phyloP scores from a whole-genome alignment of 2,329 filamentous ascomycete species.

The Pseudocercospora vitis region DNA sequence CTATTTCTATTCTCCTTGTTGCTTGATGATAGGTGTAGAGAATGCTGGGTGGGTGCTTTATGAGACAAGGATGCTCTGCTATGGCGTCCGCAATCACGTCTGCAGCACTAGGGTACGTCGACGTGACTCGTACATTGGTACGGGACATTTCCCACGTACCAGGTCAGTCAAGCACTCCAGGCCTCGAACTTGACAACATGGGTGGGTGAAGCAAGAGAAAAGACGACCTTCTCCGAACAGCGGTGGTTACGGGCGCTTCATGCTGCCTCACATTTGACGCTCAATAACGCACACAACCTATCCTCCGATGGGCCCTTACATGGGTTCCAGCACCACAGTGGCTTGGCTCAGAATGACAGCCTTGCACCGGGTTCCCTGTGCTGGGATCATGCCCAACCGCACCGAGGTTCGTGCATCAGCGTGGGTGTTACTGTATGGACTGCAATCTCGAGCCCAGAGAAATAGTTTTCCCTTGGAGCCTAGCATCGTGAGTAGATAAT shows the following conservation, averaged over 20 bases:
- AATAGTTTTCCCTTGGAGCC: slow-evolving; percentile 20
- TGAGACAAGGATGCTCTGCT: slow-evolving; percentile 18
- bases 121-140: slow-evolving; percentile 18
- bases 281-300: slow-evolving; percentile 6
- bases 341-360: slow-evolving; percentile 26
- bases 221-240: slow-evolving; percentile 10
- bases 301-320: slow-evolving; percentile 20
- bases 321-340: slow-evolving; percentile 18
- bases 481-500: slow-evolving; percentile 26
- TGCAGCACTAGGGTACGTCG: slow-evolving; percentile 14
- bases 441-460: slow-evolving; percentile 26
- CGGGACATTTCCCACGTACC: not conserved
- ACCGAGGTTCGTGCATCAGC: slow-evolving; percentile 23
- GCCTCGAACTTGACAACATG: slow-evolving; percentile 5
- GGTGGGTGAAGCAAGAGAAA: slow-evolving; percentile 6
- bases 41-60: slow-evolving; percentile 1
- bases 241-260: not conserved
- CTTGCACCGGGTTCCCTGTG: slow-evolving; percentile 21
- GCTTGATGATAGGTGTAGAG: not conserved
- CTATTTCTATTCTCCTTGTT: not conserved
- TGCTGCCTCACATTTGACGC: slow-evolving; percentile 6
- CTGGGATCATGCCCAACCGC: slow-evolving; percentile 25
- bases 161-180: slow-evolving; percentile 10
- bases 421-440: slow-evolving; percentile 28
- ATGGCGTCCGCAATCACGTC: slow-evolving; percentile 16